These are phyloP conservation scores for Phytophthora constricta DNA, from an alignment of 352 stramenopile species.

Conservation along the genomic window DNA sequence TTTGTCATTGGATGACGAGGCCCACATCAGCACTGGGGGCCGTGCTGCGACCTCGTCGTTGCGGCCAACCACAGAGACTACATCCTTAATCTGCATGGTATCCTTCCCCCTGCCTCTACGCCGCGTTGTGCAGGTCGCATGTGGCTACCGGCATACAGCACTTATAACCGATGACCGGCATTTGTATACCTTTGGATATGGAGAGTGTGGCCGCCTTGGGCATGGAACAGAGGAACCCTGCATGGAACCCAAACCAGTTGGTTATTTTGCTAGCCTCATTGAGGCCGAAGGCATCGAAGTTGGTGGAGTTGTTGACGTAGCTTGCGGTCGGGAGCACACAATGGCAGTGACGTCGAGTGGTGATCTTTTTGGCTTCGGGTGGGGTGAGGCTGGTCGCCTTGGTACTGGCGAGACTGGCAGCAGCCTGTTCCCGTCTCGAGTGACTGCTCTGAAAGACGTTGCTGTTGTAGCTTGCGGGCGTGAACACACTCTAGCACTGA, in stretches of 20 bases:
- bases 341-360: constrained; percentile 76
- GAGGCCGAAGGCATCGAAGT: constrained; percentile 40
- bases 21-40: constrained; percentile 27
- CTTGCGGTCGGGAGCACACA: constrained; percentile 88
- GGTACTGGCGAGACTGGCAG: constrained; percentile 81
- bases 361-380: constrained; percentile 84
- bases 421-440: constrained; percentile 60
- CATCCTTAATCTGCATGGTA: constrained; percentile 40
- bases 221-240: constrained; percentile 71
- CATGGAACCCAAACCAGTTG: constrained; percentile 47
- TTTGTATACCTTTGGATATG: constrained; percentile 86
- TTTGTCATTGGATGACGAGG: constrained; percentile 72
- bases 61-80: constrained; percentile 13
- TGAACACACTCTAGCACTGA: constrained; percentile 81
- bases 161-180: constrained; percentile 66
- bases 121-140: constrained; percentile 71
- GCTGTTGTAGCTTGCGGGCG: constrained; percentile 75
- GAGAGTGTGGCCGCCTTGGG: constrained; percentile 78
- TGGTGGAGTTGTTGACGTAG: constrained; percentile 53
- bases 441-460: constrained; percentile 57
- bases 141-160: constrained; percentile 80
- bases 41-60: constrained; percentile 15
- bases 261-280: constrained; percentile 64
- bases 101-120: constrained; percentile 57
- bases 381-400: constrained; percentile 83